Evolutionary conservation across 176 grass and related monocot species (phyloP).

Genomic region (barley (Hordeum vulgare)): MorexV3_pseudomolecules_assembly NC_058518.1:497492181-497492680

Average conservation of each 20-base stretch:
- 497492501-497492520: slow-evolving; percentile 18
- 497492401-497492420: slow-evolving; percentile 43
- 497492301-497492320: slow-evolving; percentile 63
- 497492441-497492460: slow-evolving; percentile 37
- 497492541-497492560: slow-evolving; percentile 16
- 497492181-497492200: slow-evolving; percentile 29
- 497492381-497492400: background rate
- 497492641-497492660: slow-evolving; percentile 29
- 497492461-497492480: slow-evolving; percentile 4
- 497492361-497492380: slow-evolving; percentile 33
- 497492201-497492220: slow-evolving; percentile 11
- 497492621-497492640: slow-evolving; percentile 13
- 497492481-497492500: slow-evolving; percentile 28
- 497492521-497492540: slow-evolving; percentile 2
- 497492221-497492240: slow-evolving; percentile 15
- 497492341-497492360: slow-evolving; percentile 35
- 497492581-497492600: slow-evolving; percentile 71
- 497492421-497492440: slow-evolving; percentile 47
- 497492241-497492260: slow-evolving; percentile 34
- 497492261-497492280: slow-evolving; percentile 58
- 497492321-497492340: slow-evolving; percentile 69
- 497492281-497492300: slow-evolving; percentile 66
- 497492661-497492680: background rate
- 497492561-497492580: slow-evolving; percentile 27
- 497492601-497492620: slow-evolving; percentile 35